phyloP scores from a whole-genome alignment of 345 rosid genomes.

The Eucalyptus sp. region DNA sequence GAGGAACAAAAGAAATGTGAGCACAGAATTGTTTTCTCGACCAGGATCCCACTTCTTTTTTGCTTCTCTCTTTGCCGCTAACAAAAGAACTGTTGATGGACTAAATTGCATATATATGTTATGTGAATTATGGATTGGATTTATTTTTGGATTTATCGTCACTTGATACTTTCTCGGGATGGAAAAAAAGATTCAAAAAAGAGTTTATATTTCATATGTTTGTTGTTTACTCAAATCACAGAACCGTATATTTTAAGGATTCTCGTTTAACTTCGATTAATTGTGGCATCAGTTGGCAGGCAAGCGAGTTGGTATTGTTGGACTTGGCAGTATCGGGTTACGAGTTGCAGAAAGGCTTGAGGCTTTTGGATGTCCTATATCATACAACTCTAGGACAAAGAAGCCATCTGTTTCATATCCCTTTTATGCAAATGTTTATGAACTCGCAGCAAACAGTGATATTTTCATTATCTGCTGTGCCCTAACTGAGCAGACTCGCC shows the following conservation, averaged over 20 bases:
- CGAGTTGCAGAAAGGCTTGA: constrained; percentile 19
- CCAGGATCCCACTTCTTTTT: neutral
- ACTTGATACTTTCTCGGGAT: neutral
- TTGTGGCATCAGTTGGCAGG: constrained; percentile 11
- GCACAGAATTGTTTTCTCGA: neutral
- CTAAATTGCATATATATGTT: neutral
- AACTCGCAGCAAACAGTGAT: constrained; percentile 16
- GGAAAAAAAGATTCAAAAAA: neutral
- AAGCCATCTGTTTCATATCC: constrained; percentile 9
- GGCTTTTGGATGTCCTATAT: constrained; percentile 19
- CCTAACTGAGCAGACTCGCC: constrained; percentile 18
- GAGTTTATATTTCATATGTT: neutral
- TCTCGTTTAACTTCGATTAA: neutral
- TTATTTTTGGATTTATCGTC: neutral
- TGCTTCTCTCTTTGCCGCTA: neutral
- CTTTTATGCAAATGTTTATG: constrained; percentile 4
- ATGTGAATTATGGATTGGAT: neutral
- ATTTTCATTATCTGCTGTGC: constrained; percentile 21
- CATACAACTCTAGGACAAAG: constrained; percentile 16
- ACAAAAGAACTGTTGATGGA: neutral
- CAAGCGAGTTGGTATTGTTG: constrained; percentile 20
- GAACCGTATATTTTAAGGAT: neutral
- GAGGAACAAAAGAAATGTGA: neutral
- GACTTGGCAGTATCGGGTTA: constrained; percentile 22
- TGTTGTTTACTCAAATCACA: neutral